Evolutionary conservation across 106 monocot species (phyloP).

Genomic region (Dendrobium catenatum): DNA sequence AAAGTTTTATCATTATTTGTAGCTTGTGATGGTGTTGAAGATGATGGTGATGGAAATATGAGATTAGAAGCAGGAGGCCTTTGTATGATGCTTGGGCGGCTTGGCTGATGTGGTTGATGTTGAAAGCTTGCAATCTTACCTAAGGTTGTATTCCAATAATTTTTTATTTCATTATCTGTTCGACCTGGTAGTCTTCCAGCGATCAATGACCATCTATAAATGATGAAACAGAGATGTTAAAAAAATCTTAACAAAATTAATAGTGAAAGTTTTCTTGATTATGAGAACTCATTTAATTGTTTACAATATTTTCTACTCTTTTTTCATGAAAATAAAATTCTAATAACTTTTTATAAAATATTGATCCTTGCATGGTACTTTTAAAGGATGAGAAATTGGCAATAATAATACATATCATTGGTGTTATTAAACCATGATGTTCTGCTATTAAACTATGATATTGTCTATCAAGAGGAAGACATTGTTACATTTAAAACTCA

Average conservation of each 20-base stretch:
- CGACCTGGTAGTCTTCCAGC: slow-evolving; percentile 24
- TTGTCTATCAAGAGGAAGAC: no score
- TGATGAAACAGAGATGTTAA: not conserved
- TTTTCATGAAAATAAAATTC: no score
- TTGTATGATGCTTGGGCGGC: not conserved
- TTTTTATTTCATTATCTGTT: slow-evolving; percentile 10
- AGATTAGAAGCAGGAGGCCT: not conserved
- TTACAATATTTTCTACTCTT: no score
- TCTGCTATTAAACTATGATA: no score
- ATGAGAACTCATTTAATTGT: no score
- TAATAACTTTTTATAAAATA: no score
- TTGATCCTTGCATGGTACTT: no score
- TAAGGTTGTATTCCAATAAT: slow-evolving; percentile 4
- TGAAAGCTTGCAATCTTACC: not conserved
- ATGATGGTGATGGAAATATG: not conserved
- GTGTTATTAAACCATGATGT: no score
- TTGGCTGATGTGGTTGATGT: not conserved
- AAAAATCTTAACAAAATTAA: not conserved
- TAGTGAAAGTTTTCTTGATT: no score
- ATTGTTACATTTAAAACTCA: no score
- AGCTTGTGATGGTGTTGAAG: not conserved
- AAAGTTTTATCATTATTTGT: not conserved
- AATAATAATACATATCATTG: no score
- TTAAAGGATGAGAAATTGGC: no score
- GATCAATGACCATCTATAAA: slow-evolving; percentile 54